Evolutionary conservation across 768 basidiomycete genomes (phyloP).

Genomic region (Suillus lakei): DNA sequence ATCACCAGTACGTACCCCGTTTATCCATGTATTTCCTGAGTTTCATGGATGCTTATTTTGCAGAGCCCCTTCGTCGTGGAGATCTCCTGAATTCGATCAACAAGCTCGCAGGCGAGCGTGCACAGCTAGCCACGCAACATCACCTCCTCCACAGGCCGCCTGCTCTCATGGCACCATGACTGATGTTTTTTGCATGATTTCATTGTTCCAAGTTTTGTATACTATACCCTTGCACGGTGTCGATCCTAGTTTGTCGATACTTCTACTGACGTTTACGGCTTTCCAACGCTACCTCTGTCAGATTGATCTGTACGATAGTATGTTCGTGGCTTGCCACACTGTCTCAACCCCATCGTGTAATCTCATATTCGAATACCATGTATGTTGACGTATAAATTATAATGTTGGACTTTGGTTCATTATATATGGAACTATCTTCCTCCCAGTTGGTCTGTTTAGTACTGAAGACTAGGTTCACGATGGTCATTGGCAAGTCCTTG

Average conservation of each 20-base stretch:
- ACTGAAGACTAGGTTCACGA: background rate
- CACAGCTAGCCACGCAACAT: slow-evolving; percentile 36
- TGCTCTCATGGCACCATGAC: slow-evolving; percentile 32
- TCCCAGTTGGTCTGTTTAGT: background rate
- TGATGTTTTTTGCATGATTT: background rate
- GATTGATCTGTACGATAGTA: slow-evolving; percentile 11
- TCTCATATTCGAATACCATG: background rate
- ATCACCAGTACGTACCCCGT: slow-evolving; percentile 68
- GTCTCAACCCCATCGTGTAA: background rate
- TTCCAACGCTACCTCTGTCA: slow-evolving; percentile 6
- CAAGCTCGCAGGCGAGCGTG: slow-evolving; percentile 73
- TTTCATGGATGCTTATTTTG: slow-evolving; percentile 12
- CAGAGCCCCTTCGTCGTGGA: slow-evolving; percentile 79
- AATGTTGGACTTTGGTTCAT: background rate
- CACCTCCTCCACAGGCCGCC: slow-evolving; percentile 38
- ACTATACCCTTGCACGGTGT: slow-evolving; percentile 8
- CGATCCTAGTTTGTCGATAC: background rate
- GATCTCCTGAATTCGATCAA: slow-evolving; percentile 84
- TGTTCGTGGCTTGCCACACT: background rate
- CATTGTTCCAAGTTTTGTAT: slow-evolving; percentile 3
- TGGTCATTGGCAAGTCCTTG: too few relatives aligned
- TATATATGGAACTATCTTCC: background rate
- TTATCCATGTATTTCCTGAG: background rate
- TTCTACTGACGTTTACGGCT: slow-evolving; percentile 8
- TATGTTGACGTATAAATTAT: background rate